Evolutionary conservation across 495 filamentous ascomycete species (phyloP).

Genomic region (Penicillium arizonense): DNA sequence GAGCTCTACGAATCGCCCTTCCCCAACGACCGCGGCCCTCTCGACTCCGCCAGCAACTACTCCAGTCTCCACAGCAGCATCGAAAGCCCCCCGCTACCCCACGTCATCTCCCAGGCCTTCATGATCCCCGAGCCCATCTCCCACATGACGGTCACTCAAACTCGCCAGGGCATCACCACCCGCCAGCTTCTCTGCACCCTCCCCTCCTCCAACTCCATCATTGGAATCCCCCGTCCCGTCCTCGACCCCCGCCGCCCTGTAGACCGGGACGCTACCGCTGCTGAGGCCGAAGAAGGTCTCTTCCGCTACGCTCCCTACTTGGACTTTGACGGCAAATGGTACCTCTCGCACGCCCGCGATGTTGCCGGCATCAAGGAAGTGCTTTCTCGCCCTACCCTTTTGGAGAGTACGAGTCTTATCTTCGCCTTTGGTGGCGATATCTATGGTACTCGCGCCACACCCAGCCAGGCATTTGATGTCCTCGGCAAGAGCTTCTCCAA

Average conservation of each 20-base stretch:
- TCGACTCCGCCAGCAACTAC: slow-evolving; percentile 66
- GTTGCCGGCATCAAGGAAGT: slow-evolving; percentile 72
- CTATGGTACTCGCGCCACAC: slow-evolving; percentile 80
- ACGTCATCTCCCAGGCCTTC: slow-evolving; percentile 75
- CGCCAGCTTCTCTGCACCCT: slow-evolving; percentile 78
- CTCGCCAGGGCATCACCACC: slow-evolving; percentile 88
- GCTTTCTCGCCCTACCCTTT: slow-evolving; percentile 66
- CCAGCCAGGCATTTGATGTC: slow-evolving; percentile 86
- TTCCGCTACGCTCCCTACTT: slow-evolving; percentile 71
- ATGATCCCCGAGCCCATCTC: slow-evolving; percentile 74
- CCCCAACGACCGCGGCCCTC: slow-evolving; percentile 80
- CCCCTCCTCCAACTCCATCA: slow-evolving; percentile 65
- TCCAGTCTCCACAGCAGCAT: slow-evolving; percentile 63
- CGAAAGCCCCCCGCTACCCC: slow-evolving; percentile 49
- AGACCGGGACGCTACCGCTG: slow-evolving; percentile 75
- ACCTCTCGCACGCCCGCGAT: slow-evolving; percentile 79
- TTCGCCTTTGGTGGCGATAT: slow-evolving; percentile 86
- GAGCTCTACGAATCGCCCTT: slow-evolving; percentile 86
- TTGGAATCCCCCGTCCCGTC: slow-evolving; percentile 72
- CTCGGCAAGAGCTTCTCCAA: slow-evolving; percentile 92
- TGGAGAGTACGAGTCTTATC: slow-evolving; percentile 94
- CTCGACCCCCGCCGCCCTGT: slow-evolving; percentile 89
- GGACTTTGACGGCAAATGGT: slow-evolving; percentile 80
- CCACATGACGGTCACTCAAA: slow-evolving; percentile 80
- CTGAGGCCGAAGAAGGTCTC: slow-evolving; percentile 82